Evolutionary conservation across 768 basidiomycete species (phyloP).

Genomic region (Galerina marginata): DNA sequence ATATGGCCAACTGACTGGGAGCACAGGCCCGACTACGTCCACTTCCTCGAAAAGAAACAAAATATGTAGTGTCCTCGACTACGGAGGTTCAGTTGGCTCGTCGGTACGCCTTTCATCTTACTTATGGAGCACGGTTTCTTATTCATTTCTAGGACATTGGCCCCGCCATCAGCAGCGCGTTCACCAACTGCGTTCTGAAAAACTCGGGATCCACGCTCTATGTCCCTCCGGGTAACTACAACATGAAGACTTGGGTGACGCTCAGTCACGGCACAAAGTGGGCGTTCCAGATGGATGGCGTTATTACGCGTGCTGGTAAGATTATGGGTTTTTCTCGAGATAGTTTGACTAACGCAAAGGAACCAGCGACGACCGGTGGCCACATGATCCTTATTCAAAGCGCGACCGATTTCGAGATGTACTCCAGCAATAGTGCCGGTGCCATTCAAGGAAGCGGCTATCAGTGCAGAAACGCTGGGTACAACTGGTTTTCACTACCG

Average conservation of each 20-base stretch:
- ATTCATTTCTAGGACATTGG: background rate
- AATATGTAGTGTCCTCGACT: constrained; percentile 5
- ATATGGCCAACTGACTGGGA: background rate
- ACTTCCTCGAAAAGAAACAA: background rate
- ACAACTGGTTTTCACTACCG: background rate
- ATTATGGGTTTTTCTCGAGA: background rate
- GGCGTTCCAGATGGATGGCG: constrained; percentile 6
- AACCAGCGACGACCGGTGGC: background rate
- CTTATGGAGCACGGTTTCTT: background rate
- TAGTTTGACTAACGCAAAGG: background rate
- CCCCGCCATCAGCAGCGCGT: constrained; percentile 1
- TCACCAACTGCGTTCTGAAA: constrained; percentile 2
- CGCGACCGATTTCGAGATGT: constrained; percentile 6
- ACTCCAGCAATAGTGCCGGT: constrained; percentile 1
- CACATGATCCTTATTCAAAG: constrained; percentile 5
- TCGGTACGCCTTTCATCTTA: background rate
- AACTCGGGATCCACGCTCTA: constrained; percentile 1
- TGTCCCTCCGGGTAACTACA: constrained; percentile 3
- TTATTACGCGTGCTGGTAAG: constrained; percentile 4
- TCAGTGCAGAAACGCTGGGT: constrained; percentile 6
- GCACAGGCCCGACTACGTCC: background rate
- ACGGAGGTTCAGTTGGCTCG: constrained; percentile 1
- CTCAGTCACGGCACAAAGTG: constrained; percentile 1
- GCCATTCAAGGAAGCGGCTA: constrained; percentile 5
- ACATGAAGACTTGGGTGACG: constrained; percentile 4